A percentile compares a stretch with the other conserved stretches of the same genome.
Conservation (phyloP, 176 grass and related monocot genomes). For the Rhynchospora breviuscula region DNA sequence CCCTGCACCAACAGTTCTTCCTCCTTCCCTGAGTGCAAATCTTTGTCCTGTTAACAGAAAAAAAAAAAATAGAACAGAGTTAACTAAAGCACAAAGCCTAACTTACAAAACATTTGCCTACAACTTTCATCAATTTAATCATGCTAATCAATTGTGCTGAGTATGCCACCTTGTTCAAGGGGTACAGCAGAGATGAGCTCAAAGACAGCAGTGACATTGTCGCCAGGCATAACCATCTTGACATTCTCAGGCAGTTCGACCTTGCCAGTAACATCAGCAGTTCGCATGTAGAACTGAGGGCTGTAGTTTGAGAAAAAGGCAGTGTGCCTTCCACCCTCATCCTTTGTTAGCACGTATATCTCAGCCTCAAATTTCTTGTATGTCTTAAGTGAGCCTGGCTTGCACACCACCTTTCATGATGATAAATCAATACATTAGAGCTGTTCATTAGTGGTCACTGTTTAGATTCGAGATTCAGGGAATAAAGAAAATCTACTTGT, state of each 20-base stretch:
- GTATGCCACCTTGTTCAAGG: constrained; percentile 68
- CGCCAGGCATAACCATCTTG: constrained; percentile 93
- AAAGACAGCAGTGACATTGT: constrained; percentile 77
- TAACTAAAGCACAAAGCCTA: background rate
- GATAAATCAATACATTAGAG: background rate
- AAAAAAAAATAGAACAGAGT: background rate
- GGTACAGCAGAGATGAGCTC: constrained; percentile 81
- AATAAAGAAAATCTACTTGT: background rate
- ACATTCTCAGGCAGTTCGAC: constrained; percentile 46
- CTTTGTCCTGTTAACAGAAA: constrained; percentile 67
- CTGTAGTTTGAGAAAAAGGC: constrained; percentile 80
- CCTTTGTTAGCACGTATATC: constrained; percentile 83
- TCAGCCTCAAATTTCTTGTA: constrained; percentile 86
- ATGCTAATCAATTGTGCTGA: background rate
- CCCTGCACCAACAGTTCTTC: constrained; percentile 86
- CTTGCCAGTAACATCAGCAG: constrained; percentile 87
- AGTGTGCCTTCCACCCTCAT: constrained; percentile 94
- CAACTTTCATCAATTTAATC: background rate
- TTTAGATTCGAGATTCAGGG: background rate
- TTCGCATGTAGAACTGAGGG: constrained; percentile 93
- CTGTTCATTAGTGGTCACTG: background rate
- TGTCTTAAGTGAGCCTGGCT: constrained; percentile 74
- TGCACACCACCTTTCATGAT: constrained; percentile 69
- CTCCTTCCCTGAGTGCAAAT: constrained; percentile 78
- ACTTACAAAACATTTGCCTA: background rate